Percentiles rank a stretch among this genome's conserved stretches.
These are phyloP conservation scores for Eucalyptus sp. DNA, from an alignment of 345 rosid genomes.

Conservation along the genomic window DNA sequence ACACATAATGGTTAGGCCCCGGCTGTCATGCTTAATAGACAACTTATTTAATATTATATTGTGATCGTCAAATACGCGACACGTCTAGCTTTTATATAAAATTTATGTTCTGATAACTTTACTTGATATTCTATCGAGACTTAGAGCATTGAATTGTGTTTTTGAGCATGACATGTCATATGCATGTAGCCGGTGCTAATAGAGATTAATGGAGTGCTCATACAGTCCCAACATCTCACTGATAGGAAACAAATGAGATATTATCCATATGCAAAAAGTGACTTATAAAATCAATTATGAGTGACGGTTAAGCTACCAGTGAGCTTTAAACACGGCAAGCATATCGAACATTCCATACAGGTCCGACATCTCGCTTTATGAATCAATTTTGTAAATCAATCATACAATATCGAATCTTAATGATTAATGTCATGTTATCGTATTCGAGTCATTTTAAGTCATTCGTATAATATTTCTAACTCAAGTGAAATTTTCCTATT, in stretches of 20 bases:
- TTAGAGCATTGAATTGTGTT: neutral
- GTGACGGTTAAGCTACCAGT: neutral
- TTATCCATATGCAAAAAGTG: neutral
- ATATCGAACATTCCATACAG: neutral
- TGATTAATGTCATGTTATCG: fast-evolving
- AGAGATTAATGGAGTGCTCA: neutral
- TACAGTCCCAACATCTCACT: neutral
- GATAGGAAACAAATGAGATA: neutral
- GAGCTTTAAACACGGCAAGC: neutral
- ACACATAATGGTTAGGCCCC: neutral
- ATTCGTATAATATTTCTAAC: neutral
- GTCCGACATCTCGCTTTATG: neutral
- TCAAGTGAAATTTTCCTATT: neutral
- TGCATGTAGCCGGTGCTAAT: neutral
- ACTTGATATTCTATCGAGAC: neutral
- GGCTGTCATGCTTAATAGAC: neutral
- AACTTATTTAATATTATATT: neutral
- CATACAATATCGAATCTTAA: neutral
- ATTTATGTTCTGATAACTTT: neutral
- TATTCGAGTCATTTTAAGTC: neutral
- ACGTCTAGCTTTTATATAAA: neutral
- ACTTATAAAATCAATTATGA: neutral
- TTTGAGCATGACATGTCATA: neutral
- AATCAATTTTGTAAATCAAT: neutral
- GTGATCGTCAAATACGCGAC: fast-evolving